Percentiles rank a stretch among this genome's conserved stretches.
Conservation (phyloP, 1,284 basidiomycete species). For the Takashimella tepidaria region DNA sequence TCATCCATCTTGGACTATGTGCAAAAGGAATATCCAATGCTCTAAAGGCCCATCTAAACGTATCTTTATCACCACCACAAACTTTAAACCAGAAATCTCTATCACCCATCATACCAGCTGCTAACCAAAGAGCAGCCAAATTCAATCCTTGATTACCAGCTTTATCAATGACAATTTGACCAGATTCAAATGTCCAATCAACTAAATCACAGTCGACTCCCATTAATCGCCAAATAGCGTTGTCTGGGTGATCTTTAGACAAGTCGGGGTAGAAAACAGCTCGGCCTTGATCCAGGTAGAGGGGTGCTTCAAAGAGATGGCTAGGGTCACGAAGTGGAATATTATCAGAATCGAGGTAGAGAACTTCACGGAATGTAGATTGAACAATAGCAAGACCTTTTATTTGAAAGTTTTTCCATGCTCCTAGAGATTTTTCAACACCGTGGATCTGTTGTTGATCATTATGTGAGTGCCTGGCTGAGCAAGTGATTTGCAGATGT, state of each 20-base stretch:
- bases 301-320: constrained; percentile 45
- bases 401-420: constrained; percentile 44
- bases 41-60: constrained; percentile 50
- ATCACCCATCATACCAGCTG: constrained; percentile 35
- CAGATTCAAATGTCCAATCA: constrained; percentile 45
- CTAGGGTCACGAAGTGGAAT: constrained; percentile 47
- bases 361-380: constrained; percentile 48
- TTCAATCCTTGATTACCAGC: constrained; percentile 50
- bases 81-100: constrained; percentile 50
- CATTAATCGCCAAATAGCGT: constrained; percentile 52
- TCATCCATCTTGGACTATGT: constrained; percentile 47
- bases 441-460: constrained; percentile 10
- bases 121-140: constrained; percentile 49
- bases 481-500: no score
- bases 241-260: constrained; percentile 50
- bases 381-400: constrained; percentile 50
- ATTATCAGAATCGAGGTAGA: constrained; percentile 50
- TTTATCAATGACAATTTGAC: constrained; percentile 51
- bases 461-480: no score
- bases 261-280: constrained; percentile 53
- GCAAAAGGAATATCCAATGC: constrained; percentile 45
- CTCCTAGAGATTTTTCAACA: constrained; percentile 29
- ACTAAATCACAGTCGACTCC: constrained; percentile 47
- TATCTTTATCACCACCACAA: constrained; percentile 50
- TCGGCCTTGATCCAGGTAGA: constrained; percentile 42